A percentile compares a stretch with the other conserved stretches of the same genome.
Evolutionary conservation across 1,139 yeast genomes (phyloP).

Genomic region (Candida sp.): DNA sequence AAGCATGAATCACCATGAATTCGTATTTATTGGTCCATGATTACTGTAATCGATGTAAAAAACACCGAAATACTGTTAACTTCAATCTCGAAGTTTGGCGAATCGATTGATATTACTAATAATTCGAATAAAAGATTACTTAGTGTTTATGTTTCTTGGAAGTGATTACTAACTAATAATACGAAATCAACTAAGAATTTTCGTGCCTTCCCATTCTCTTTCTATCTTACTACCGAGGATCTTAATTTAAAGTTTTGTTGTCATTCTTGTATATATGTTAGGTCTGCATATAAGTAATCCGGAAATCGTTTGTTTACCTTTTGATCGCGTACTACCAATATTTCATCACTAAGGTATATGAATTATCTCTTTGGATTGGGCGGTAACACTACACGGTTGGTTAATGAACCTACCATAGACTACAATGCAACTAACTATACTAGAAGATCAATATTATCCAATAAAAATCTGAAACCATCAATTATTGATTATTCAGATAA

Average conservation of each 20-base stretch:
- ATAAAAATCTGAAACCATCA: neutral
- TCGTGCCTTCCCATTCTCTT: no score
- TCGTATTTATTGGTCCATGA: no score
- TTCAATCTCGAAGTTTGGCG: no score
- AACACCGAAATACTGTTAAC: no score
- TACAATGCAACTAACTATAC: constrained; percentile 22
- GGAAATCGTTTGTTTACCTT: neutral
- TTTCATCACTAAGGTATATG: constrained; percentile 4
- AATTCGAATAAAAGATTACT: no score
- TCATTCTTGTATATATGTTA: neutral
- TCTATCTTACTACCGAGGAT: no score
- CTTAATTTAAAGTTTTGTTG: neutral
- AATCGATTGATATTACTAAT: no score
- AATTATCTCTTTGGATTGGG: constrained; percentile 8
- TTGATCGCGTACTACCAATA: neutral
- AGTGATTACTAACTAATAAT: no score
- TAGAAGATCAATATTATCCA: neutral
- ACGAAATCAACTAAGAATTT: no score
- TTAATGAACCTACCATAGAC: constrained; percentile 38
- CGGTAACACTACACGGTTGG: constrained; percentile 17
- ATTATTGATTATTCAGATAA: constrained; percentile 21
- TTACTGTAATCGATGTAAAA: no score
- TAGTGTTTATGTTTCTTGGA: no score
- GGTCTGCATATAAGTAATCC: neutral
- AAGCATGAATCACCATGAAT: no score